Evolutionary conservation across 441 rosid genomes (phyloP).

Genomic region (Gossypium davidsonii): DNA sequence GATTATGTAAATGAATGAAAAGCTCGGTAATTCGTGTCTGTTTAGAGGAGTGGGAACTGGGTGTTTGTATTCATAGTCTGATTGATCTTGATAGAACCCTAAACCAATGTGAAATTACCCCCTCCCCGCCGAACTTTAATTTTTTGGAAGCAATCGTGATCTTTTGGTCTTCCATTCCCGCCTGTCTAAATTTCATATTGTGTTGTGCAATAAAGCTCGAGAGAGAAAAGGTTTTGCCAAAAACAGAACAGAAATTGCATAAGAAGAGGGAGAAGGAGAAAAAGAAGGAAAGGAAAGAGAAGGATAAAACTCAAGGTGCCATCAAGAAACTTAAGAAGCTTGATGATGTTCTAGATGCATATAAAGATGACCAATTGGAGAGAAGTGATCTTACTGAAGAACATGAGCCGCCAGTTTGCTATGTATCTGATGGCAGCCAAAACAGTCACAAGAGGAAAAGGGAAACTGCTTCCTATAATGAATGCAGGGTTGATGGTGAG

Average conservation of each 20-base stretch:
- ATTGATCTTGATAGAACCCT: not conserved
- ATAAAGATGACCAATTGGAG: slow-evolving; percentile 39
- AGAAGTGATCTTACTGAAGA: slow-evolving; percentile 66
- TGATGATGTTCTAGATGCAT: not conserved
- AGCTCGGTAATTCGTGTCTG: not conserved
- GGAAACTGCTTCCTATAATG: slow-evolving; percentile 20
- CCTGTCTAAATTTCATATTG: slow-evolving; percentile 57
- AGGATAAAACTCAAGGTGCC: slow-evolving; percentile 7
- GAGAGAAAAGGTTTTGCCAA: slow-evolving; percentile 29
- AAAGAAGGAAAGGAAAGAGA: slow-evolving; percentile 20
- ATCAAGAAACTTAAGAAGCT: slow-evolving; percentile 14
- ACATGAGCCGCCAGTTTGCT: slow-evolving; percentile 42
- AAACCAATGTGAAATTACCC: not conserved
- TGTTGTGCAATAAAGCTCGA: slow-evolving; percentile 58
- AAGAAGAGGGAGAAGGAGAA: slow-evolving; percentile 24
- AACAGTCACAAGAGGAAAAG: slow-evolving; percentile 43
- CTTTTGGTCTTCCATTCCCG: slow-evolving; percentile 11
- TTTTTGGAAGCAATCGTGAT: not conserved
- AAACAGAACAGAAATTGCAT: slow-evolving; percentile 27
- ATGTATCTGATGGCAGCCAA: slow-evolving; percentile 44
- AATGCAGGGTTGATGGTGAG: slow-evolving; percentile 33
- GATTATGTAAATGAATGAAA: not conserved
- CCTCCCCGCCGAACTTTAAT: not conserved
- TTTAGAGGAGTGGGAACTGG: not conserved
- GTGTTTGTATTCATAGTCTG: not conserved